Conservation (phyloP, 2,329 filamentous ascomycete genomes). For the Penicillium oxalicum region DNA sequence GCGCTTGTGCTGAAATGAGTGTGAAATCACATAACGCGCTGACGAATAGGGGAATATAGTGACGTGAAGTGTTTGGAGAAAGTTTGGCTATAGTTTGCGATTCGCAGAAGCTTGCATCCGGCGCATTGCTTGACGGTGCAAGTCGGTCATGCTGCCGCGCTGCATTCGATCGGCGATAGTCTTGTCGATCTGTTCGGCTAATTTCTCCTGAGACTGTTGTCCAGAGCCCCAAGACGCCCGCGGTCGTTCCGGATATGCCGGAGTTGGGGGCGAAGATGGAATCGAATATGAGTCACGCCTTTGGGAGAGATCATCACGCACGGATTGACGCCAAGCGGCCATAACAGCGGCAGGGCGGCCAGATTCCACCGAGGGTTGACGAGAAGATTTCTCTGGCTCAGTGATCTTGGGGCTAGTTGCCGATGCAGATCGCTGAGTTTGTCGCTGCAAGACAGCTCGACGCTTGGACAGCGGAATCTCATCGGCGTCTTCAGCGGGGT, state of each 20-base stretch:
- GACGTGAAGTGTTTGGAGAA: constrained; percentile 11
- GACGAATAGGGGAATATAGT: constrained; percentile 7
- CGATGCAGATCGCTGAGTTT: constrained; percentile 44
- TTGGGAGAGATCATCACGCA: constrained; percentile 55
- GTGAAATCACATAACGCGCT: constrained; percentile 1
- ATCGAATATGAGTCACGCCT: constrained; percentile 25
- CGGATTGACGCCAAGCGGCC: constrained; percentile 60
- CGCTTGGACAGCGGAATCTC: constrained; percentile 68
- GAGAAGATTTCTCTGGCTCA: constrained; percentile 10
- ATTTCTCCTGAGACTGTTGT: constrained; percentile 53
- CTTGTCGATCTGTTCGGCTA: constrained; percentile 55
- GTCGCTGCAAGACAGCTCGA: constrained; percentile 54
- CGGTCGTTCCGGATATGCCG: constrained; percentile 53
- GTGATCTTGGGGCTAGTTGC: constrained; percentile 43
- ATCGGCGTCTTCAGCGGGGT: constrained; percentile 46
- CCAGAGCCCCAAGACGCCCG: constrained; percentile 55
- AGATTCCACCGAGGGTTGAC: constrained; percentile 7
- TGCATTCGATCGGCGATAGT: constrained; percentile 71
- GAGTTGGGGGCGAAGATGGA: constrained; percentile 24
- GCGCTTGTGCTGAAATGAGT: not conserved
- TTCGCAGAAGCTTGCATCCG: constrained; percentile 65
- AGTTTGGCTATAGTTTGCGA: constrained; percentile 20
- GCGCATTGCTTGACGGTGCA: constrained; percentile 72
- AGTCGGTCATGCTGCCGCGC: constrained; percentile 64
- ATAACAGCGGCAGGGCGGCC: constrained; percentile 49